phyloP scores from a whole-genome alignment of 257 asterid genomes.

The Plantago major region DNA sequence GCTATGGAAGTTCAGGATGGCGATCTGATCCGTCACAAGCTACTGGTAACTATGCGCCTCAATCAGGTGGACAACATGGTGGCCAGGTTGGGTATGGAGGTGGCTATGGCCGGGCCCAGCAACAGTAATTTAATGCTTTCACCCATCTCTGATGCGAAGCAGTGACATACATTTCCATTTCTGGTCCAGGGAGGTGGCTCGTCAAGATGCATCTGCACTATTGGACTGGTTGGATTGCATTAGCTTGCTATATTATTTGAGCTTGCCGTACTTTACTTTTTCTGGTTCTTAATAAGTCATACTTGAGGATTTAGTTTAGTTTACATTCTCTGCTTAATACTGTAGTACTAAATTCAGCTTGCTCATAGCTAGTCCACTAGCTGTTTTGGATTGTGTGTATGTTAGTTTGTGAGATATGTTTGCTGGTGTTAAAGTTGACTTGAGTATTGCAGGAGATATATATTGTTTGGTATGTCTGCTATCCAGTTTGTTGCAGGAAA shows the following conservation, averaged over 20 bases:
- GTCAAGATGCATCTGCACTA: constrained; percentile 14
- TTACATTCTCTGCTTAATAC: constrained; percentile 18
- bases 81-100: constrained; percentile 64
- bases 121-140: constrained; percentile 34
- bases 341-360: constrained; percentile 46
- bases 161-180: constrained; percentile 17
- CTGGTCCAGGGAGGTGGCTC: constrained; percentile 42
- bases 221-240: constrained; percentile 49
- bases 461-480: constrained; percentile 13
- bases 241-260: constrained; percentile 29
- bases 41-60: constrained; percentile 36
- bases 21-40: constrained; percentile 57
- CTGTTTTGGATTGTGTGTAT: constrained; percentile 38
- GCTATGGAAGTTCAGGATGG: constrained; percentile 65
- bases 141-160: constrained; percentile 18
- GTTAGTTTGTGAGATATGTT: constrained; percentile 37
- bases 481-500: background rate
- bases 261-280: constrained; percentile 1
- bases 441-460: constrained; percentile 11
- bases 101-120: constrained; percentile 59
- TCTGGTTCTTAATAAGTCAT: constrained; percentile 56
- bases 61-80: constrained; percentile 24
- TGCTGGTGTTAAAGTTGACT: constrained; percentile 17
- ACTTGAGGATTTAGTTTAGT: constrained; percentile 39
- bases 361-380: constrained; percentile 34